A percentile compares a stretch with the other conserved stretches of the same genome.
These are phyloP conservation scores for Choanephora cucurbitarum DNA, from an alignment of 371 early-diverging fungal species.

Conservation along the genomic window DNA sequence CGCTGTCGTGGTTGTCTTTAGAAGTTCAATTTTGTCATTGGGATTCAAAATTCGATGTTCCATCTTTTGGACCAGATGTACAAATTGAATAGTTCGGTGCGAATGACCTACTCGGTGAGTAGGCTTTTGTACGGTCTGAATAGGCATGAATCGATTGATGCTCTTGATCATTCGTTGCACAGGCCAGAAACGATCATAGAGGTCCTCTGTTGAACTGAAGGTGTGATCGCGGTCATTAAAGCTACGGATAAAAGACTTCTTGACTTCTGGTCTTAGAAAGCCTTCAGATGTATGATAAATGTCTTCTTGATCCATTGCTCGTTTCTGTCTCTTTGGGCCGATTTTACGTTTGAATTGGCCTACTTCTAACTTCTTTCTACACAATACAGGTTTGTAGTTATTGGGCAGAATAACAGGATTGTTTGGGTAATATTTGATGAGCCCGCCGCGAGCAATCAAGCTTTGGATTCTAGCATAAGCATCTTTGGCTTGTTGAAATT, in stretches of 20 bases:
- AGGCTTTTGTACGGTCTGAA: constrained; percentile 12
- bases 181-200: constrained; percentile 28
- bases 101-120: constrained; percentile 30
- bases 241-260: constrained; percentile 2
- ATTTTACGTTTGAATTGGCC: constrained; percentile 23
- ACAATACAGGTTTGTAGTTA: constrained; percentile 49
- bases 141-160: constrained; percentile 21
- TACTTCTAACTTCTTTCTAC: constrained; percentile 27
- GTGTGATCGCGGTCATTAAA: background rate
- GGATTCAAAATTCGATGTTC: constrained; percentile 39
- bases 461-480: constrained; percentile 63
- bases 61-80: constrained; percentile 23
- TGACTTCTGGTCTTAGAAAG: background rate
- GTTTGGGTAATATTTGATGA: constrained; percentile 18
- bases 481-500: constrained; percentile 61
- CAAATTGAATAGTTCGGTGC: constrained; percentile 26
- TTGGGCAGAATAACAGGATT: constrained; percentile 52
- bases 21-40: too few relatives aligned
- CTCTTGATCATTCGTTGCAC: background rate
- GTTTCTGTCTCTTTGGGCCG: constrained; percentile 2
- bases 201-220: constrained; percentile 13
- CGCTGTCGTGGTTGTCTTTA: too few relatives aligned
- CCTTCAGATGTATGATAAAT: constrained; percentile 10
- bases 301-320: background rate
- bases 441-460: constrained; percentile 31